Percentiles rank a stretch among this genome's conserved stretches.
Evolutionary conservation across 2,329 filamentous ascomycete genomes (phyloP).

Genomic region (Xylariaceae sp.): DNA sequence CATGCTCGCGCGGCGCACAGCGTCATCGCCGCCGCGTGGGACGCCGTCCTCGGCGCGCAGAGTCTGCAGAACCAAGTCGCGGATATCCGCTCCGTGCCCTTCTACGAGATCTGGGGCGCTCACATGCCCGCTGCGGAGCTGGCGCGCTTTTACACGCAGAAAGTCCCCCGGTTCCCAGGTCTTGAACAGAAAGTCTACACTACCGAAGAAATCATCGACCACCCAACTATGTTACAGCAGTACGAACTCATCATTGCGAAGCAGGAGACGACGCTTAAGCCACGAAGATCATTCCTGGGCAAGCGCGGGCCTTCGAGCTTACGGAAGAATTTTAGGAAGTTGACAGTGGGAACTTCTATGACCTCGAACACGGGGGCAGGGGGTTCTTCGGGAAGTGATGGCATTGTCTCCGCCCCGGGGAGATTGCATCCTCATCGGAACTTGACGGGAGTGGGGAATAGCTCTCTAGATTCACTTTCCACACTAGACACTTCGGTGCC

Average conservation of each 20-base stretch:
- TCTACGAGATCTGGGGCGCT: conserved; percentile 49
- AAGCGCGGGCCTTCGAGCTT: conserved; percentile 20
- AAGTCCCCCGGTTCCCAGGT: conserved; percentile 37
- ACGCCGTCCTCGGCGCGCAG: conserved; percentile 39
- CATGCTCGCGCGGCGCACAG: conserved; percentile 40
- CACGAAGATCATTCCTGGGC: conserved; percentile 21
- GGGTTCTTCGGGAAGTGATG: conserved; percentile 7
- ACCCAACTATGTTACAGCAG: conserved; percentile 48
- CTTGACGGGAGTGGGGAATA: conserved; percentile 16
- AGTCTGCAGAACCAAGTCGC: conserved; percentile 38
- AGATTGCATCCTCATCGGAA: conserved; percentile 12
- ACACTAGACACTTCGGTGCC: too few species aligned
- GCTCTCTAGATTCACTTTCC: conserved; percentile 29
- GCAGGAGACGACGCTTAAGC: conserved; percentile 20
- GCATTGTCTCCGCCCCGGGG: conserved; percentile 8
- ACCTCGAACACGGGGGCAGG: too few species aligned
- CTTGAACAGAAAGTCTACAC: conserved; percentile 35
- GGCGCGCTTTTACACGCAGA: conserved; percentile 41
- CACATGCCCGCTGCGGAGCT: conserved; percentile 47
- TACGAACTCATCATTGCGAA: conserved; percentile 38
- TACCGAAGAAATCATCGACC: conserved; percentile 46
- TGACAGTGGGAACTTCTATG: conserved; percentile 17
- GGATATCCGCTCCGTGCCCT: conserved; percentile 43
- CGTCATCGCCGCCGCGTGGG: conserved; percentile 43
- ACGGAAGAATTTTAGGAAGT: conserved; percentile 23